A percentile compares a stretch with the other conserved stretches of the same genome.
These are phyloP conservation scores for Nitzschia putrida DNA, from an alignment of 108 stramenopile species.

Conservation along the genomic window DNA sequence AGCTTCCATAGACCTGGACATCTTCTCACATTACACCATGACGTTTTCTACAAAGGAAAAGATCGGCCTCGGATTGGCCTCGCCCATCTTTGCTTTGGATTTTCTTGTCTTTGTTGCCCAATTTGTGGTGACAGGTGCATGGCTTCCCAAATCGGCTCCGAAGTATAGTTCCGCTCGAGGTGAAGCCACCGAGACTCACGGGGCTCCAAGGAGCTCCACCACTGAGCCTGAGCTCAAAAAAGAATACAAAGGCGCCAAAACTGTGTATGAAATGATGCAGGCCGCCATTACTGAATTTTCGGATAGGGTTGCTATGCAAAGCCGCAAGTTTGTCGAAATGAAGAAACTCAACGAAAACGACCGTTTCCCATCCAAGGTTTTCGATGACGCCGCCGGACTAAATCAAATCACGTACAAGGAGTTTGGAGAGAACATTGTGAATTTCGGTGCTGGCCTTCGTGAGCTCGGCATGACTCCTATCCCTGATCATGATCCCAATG, in stretches of 20 bases:
- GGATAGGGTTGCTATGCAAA: slow-evolving; percentile 14
- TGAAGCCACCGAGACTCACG: slow-evolving; percentile 16
- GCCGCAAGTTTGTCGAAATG: slow-evolving; percentile 26
- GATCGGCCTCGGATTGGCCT: slow-evolving; percentile 1
- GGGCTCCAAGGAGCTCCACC: slow-evolving; percentile 9
- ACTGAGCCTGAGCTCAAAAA: not conserved
- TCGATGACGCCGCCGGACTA: slow-evolving; percentile 13
- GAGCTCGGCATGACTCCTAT: slow-evolving; percentile 26
- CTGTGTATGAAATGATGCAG: slow-evolving; percentile 27
- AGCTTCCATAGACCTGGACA: too few relatives aligned
- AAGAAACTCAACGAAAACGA: slow-evolving; percentile 25
- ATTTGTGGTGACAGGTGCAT: not conserved
- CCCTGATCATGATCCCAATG: slow-evolving; percentile 11
- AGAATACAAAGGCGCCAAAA: not conserved
- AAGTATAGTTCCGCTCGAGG: slow-evolving; percentile 9
- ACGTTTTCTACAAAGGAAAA: not conserved
- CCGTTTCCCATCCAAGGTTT: slow-evolving; percentile 16
- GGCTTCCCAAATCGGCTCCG: not conserved
- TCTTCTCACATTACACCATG: not conserved
- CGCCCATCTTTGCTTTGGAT: slow-evolving; percentile 10
- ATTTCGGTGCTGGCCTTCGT: slow-evolving; percentile 33
- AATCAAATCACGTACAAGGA: slow-evolving; percentile 22
- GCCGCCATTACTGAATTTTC: slow-evolving; percentile 4
- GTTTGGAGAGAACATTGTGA: slow-evolving; percentile 10
- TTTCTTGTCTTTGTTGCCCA: not conserved